Evolutionary conservation across 495 filamentous ascomycete genomes (phyloP).

Genomic region (Aspergillus panamensis): DNA sequence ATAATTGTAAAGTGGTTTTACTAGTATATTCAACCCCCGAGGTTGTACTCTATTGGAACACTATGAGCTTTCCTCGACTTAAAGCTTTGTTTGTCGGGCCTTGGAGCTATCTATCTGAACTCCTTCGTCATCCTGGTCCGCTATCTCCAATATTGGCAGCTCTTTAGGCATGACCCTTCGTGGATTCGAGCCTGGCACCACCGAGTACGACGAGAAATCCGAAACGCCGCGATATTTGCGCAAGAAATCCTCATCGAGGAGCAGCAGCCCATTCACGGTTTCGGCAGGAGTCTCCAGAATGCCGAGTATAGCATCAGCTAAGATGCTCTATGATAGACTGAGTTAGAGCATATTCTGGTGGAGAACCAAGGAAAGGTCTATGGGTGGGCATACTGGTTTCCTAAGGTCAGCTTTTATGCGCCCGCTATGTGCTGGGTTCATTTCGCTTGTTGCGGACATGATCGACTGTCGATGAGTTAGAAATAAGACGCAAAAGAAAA

Average conservation of each 20-base stretch:
- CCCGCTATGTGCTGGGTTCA: slow-evolving; percentile 40
- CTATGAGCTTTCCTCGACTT: background rate
- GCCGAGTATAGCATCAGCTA: slow-evolving; percentile 73
- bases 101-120: slow-evolving; percentile 62
- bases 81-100: slow-evolving; percentile 28
- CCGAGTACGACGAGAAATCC: slow-evolving; percentile 71
- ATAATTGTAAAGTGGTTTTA: too few relatives aligned
- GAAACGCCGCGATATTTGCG: slow-evolving; percentile 57
- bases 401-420: slow-evolving; percentile 52
- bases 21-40: too few relatives aligned
- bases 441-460: slow-evolving; percentile 67
- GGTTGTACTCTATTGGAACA: too few relatives aligned
- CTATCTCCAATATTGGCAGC: slow-evolving; percentile 68
- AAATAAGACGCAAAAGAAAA: background rate
- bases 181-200: slow-evolving; percentile 61
- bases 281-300: slow-evolving; percentile 61
- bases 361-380: background rate
- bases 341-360: background rate
- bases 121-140: slow-evolving; percentile 82
- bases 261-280: slow-evolving; percentile 65
- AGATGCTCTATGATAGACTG: slow-evolving; percentile 49
- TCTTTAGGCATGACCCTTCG: slow-evolving; percentile 74
- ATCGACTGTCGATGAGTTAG: slow-evolving; percentile 46
- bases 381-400: slow-evolving; percentile 46
- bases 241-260: slow-evolving; percentile 82